A percentile compares a stretch with the other conserved stretches of the same genome.
Conservation (phyloP, 805 yeast genomes). For the Yarrowia bubula region DNA sequence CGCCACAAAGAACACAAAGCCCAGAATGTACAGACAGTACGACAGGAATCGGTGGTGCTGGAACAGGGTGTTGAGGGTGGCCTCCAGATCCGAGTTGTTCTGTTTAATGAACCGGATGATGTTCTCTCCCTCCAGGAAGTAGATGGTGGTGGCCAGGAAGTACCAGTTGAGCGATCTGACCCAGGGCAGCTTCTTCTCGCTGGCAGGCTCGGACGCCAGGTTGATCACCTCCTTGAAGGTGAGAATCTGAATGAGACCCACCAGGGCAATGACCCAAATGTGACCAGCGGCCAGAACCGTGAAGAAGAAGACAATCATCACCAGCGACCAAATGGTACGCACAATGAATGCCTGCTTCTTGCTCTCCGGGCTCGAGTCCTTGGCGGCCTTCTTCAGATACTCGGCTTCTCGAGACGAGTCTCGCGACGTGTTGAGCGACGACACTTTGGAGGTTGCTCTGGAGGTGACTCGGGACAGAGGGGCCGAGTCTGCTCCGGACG, state of each 20-base stretch:
- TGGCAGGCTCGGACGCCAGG: conserved; percentile 77
- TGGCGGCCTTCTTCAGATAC: conserved; percentile 25
- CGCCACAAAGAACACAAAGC: conserved; percentile 86
- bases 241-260: conserved; percentile 70
- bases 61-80: conserved; percentile 56
- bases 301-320: conserved; percentile 78
- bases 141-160: conserved; percentile 79
- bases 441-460: conserved; percentile 12
- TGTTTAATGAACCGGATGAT: conserved; percentile 65
- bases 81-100: conserved; percentile 49
- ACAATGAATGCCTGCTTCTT: conserved; percentile 82
- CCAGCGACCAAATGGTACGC: conserved; percentile 88
- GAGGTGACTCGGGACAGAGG: conserved; percentile 16
- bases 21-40: conserved; percentile 79
- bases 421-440: conserved; percentile 7
- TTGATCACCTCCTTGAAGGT: conserved; percentile 90
- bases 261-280: conserved; percentile 68
- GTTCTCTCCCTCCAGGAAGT: conserved; percentile 84
- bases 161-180: conserved; percentile 90
- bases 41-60: conserved; percentile 80
- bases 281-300: conserved; percentile 79
- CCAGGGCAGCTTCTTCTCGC: conserved; percentile 77
- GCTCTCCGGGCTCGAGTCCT: conserved; percentile 43
- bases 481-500: conserved; percentile 21
- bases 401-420: conserved; percentile 23